Percentiles rank a stretch among this genome's conserved stretches.
Conservation (phyloP, 1,284 basidiomycete genomes). For the Puccinia triticina region DNA sequence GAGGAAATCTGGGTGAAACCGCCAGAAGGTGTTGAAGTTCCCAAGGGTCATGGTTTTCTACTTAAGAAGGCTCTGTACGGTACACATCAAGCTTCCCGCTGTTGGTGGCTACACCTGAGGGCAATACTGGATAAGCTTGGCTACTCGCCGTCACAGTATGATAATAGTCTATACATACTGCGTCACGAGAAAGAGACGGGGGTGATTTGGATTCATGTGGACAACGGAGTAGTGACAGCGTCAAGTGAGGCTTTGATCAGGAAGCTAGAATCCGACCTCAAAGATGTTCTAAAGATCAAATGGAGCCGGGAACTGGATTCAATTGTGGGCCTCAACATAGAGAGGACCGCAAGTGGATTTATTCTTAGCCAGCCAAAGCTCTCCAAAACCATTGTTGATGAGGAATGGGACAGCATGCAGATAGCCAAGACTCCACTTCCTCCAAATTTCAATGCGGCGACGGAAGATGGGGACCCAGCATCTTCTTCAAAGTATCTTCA, state of each 20-base stretch:
- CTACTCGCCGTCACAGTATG: not conserved
- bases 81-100: slow-evolving; percentile 11
- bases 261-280: not conserved
- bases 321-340: not conserved
- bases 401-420: not conserved
- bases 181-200: not conserved
- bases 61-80: slow-evolving; percentile 33
- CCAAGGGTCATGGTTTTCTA: not conserved
- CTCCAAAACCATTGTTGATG: not conserved
- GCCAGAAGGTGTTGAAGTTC: not conserved
- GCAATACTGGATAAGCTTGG: not conserved
- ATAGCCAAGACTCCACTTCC: not conserved
- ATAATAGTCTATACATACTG: not conserved
- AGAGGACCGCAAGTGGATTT: not conserved
- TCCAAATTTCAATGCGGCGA: not conserved
- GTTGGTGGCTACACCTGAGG: slow-evolving; percentile 31
- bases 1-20: slow-evolving; percentile 32
- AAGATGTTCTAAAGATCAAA: not conserved
- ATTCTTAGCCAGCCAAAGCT: not conserved
- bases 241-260: not conserved
- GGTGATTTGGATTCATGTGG: slow-evolving; percentile 31
- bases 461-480: not conserved
- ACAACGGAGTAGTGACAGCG: slow-evolving; percentile 1
- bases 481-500: not conserved
- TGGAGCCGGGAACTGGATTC: not conserved